phyloP scores from a whole-genome alignment of 1,139 yeast species.

The Diutina siamensis region DNA sequence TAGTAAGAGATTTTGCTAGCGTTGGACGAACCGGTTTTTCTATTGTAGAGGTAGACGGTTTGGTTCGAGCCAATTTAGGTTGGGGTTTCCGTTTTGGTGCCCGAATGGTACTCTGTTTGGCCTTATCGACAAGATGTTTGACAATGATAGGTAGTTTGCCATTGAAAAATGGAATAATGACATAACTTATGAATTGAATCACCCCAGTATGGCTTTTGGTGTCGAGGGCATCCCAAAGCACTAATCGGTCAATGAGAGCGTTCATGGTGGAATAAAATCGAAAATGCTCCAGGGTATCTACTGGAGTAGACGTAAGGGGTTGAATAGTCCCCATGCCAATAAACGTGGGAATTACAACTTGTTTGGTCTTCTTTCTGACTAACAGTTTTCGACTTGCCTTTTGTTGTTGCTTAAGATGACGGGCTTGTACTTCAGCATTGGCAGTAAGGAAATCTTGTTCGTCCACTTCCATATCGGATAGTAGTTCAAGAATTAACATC shows the following conservation, averaged over 20 bases:
- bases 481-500: slow-evolving; percentile 40
- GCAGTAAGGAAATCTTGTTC: slow-evolving; percentile 19
- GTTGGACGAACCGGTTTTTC: not conserved
- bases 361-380: slow-evolving; percentile 6
- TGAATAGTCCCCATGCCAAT: slow-evolving; percentile 26
- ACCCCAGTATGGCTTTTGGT: slow-evolving; percentile 23
- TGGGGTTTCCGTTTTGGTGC: not conserved
- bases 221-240: slow-evolving; percentile 41
- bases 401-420: slow-evolving; percentile 15
- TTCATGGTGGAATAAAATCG: slow-evolving; percentile 16
- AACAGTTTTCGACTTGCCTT: slow-evolving; percentile 6
- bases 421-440: slow-evolving; percentile 8
- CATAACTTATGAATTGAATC: slow-evolving; percentile 41
- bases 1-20: not conserved
- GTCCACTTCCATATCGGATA: slow-evolving; percentile 15
- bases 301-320: not conserved
- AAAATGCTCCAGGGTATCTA: not conserved
- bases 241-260: slow-evolving; percentile 39
- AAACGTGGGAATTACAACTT: slow-evolving; percentile 29
- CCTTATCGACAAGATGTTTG: slow-evolving; percentile 33
- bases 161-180: slow-evolving; percentile 43
- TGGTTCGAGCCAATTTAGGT: not conserved
- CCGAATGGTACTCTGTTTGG: slow-evolving; percentile 22
- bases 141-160: slow-evolving; percentile 37
- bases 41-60: not conserved